Evolutionary conservation across 2,329 filamentous ascomycete genomes (phyloP).

Genomic region (Xylaria sp.): DNA sequence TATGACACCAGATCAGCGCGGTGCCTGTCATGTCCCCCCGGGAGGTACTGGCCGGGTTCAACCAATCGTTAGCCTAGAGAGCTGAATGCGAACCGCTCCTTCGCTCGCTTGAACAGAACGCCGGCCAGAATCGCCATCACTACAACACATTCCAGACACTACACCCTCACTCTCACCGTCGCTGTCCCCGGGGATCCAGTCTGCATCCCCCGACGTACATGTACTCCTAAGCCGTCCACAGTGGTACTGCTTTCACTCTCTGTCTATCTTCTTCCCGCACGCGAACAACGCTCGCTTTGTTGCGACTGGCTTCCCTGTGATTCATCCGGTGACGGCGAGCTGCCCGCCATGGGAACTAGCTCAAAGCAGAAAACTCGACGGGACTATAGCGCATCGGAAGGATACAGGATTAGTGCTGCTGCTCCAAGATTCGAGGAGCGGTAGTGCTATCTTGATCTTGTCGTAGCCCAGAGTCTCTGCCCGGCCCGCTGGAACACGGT

Average conservation of each 20-base stretch:
- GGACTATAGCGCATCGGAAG: conserved; percentile 39
- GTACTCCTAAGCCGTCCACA: conserved; percentile 12
- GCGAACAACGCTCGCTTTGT: background rate
- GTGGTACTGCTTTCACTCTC: background rate
- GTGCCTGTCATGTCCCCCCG: conserved; percentile 9
- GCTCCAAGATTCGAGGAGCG: conserved; percentile 39
- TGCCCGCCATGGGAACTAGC: conserved; percentile 42
- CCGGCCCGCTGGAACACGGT: conserved; percentile 30
- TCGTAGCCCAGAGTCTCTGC: conserved; percentile 27
- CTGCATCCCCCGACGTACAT: background rate
- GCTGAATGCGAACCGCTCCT: conserved; percentile 33
- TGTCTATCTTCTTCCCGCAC: background rate
- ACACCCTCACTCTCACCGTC: background rate
- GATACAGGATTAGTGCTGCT: conserved; percentile 33
- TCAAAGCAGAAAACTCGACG: conserved; percentile 35
- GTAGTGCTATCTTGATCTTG: conserved; percentile 29
- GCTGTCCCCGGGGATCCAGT: background rate
- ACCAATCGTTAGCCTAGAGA: conserved; percentile 23
- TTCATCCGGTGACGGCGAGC: conserved; percentile 36
- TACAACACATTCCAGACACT: conserved; percentile 7
- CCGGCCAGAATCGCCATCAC: background rate
- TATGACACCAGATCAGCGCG: conserved; percentile 21
- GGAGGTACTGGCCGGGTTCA: no score
- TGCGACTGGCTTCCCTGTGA: conserved; percentile 18
- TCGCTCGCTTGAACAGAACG: conserved; percentile 19